These are phyloP conservation scores for Scopulariopsis brevicaulis DNA, from an alignment of 2,329 filamentous ascomycete genomes.

Conservation along the genomic window DNA sequence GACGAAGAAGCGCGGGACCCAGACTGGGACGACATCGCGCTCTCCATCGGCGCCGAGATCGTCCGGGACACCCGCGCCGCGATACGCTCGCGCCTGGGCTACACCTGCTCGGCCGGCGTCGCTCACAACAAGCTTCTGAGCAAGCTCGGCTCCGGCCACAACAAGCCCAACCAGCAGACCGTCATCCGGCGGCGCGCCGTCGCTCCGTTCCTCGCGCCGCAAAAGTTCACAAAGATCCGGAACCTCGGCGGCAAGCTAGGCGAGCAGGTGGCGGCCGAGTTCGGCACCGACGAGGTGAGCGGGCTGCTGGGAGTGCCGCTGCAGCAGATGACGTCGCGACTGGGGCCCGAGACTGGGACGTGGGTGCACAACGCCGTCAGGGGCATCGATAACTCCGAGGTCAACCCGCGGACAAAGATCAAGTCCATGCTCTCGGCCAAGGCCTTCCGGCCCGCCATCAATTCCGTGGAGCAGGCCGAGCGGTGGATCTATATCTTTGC, in stretches of 20 bases:
- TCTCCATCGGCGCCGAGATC: conserved; percentile 81
- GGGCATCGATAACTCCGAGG: conserved; percentile 77
- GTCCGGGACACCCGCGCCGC: conserved; percentile 61
- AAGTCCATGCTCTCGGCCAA: conserved; percentile 97
- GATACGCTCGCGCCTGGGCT: conserved; percentile 61
- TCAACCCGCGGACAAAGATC: conserved; percentile 84
- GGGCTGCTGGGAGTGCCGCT: conserved; percentile 64
- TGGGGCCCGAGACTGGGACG: conserved; percentile 73
- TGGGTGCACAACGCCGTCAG: conserved; percentile 82
- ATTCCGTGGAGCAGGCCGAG: conserved; percentile 62
- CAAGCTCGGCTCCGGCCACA: conserved; percentile 82
- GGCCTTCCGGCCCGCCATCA: conserved; percentile 80
- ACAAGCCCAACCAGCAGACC: conserved; percentile 91
- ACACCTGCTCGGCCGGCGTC: conserved; percentile 86
- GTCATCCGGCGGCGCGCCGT: conserved; percentile 82
- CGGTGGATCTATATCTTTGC: conserved; percentile 87
- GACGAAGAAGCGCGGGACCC: conserved; percentile 70
- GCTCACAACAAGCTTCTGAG: conserved; percentile 90
- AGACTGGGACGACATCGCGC: conserved; percentile 92
- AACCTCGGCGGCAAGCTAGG: conserved; percentile 94
- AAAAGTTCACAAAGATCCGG: conserved; percentile 91
- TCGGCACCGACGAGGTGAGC: conserved; percentile 67
- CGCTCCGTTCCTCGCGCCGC: conserved; percentile 64
- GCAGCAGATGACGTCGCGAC: conserved; percentile 63
- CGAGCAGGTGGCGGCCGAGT: conserved; percentile 70